phyloP scores from a whole-genome alignment of 208 protist genomes.

The Blastocrithidia nonstop region DNA sequence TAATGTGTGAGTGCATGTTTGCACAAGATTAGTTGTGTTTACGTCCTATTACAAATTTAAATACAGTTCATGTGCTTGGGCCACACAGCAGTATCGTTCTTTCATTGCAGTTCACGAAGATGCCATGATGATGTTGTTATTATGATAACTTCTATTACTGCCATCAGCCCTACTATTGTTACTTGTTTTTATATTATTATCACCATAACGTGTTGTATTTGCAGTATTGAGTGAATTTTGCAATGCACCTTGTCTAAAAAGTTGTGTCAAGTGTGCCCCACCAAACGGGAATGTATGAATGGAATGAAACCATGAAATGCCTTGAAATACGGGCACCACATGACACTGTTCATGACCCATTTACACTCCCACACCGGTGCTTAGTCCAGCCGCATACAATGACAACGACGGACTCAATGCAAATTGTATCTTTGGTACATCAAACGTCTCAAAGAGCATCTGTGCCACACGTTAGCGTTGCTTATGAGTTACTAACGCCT shows the following conservation, averaged over 20 bases:
- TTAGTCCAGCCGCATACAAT: slow-evolving; percentile 72
- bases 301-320: slow-evolving; percentile 87
- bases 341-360: slow-evolving; percentile 95
- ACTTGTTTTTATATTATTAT: no score
- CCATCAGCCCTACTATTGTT: no score
- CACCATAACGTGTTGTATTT: no score
- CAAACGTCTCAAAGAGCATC: slow-evolving; percentile 79
- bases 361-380: slow-evolving; percentile 87
- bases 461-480: slow-evolving; percentile 80
- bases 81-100: no score
- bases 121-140: no score
- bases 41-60: no score
- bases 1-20: no score
- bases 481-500: slow-evolving; percentile 56
- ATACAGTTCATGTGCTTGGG: no score
- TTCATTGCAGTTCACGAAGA: no score
- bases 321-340: slow-evolving; percentile 97
- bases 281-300: slow-evolving; percentile 66
- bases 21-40: no score
- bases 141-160: no score
- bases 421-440: slow-evolving; percentile 44
- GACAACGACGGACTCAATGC: slow-evolving; percentile 67
- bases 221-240: no score
- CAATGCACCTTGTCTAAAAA: slow-evolving; percentile 41
- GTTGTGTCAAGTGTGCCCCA: slow-evolving; percentile 49